These are phyloP conservation scores for Clonostachys rhizophaga DNA, from an alignment of 2,329 filamentous ascomycete genomes.

Conservation along the genomic window DNA sequence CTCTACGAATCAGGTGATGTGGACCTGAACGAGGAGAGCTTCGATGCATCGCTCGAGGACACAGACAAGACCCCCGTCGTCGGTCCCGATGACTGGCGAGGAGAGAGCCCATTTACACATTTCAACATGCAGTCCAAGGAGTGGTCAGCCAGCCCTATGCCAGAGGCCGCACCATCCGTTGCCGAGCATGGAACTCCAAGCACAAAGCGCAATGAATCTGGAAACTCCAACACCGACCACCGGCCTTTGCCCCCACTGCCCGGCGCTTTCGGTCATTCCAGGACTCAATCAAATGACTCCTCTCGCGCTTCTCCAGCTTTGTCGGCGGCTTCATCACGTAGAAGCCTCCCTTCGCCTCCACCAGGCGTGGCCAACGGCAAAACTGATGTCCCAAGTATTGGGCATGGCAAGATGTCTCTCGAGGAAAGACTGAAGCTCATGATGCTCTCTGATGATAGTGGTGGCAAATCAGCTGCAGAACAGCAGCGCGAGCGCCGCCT, in stretches of 20 bases:
- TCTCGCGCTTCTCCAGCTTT: slow-evolving; percentile 57
- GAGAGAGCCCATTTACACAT: slow-evolving; percentile 49
- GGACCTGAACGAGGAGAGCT: slow-evolving; percentile 70
- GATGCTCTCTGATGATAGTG: slow-evolving; percentile 71
- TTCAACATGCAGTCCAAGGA: slow-evolving; percentile 16
- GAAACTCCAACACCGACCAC: slow-evolving; percentile 74
- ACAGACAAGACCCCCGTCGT: slow-evolving; percentile 97
- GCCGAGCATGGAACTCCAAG: slow-evolving; percentile 43
- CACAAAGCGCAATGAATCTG: slow-evolving; percentile 64
- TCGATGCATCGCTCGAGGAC: slow-evolving; percentile 92
- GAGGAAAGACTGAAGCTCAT: slow-evolving; percentile 84
- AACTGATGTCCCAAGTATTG: slow-evolving; percentile 72
- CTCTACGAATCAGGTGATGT: slow-evolving; percentile 47
- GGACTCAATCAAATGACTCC: slow-evolving; percentile 36
- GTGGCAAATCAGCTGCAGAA: slow-evolving; percentile 54
- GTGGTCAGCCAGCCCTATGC: slow-evolving; percentile 68
- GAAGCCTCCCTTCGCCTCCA: slow-evolving; percentile 70
- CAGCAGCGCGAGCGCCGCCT: slow-evolving; percentile 66
- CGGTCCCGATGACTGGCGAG: slow-evolving; percentile 93
- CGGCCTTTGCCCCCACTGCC: slow-evolving; percentile 85
- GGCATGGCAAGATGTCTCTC: slow-evolving; percentile 71
- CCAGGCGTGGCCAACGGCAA: slow-evolving; percentile 62
- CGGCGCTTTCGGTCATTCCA: slow-evolving; percentile 37
- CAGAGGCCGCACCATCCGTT: slow-evolving; percentile 38
- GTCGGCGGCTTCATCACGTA: slow-evolving; percentile 67